Evolutionary conservation across 495 filamentous ascomycete genomes (phyloP).

Genomic region (Penicillium canescens): DNA sequence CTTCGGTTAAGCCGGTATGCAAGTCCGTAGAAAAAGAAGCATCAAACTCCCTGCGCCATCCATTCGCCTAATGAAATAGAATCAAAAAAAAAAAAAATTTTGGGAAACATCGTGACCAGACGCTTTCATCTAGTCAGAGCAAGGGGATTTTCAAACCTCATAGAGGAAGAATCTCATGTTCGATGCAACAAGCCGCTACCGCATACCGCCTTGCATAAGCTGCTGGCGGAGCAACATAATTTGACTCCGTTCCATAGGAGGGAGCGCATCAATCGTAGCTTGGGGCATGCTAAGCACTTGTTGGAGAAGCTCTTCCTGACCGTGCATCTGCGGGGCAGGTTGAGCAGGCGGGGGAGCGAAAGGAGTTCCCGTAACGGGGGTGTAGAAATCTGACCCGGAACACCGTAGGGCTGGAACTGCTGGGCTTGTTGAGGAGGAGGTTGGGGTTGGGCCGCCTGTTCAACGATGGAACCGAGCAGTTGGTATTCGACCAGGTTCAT

Average conservation of each 20-base stretch:
- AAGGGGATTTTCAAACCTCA: no score
- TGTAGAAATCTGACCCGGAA: constrained; percentile 50
- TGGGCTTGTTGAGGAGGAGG: constrained; percentile 32
- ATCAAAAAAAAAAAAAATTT: no score
- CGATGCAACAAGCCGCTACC: constrained; percentile 18
- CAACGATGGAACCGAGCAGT: constrained; percentile 57
- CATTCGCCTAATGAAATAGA: constrained; percentile 3
- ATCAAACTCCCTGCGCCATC: constrained; percentile 9
- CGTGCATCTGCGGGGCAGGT: constrained; percentile 46
- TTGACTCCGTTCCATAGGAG: constrained; percentile 70
- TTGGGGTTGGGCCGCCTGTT: constrained; percentile 49
- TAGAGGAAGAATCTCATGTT: no score
- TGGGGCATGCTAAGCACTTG: constrained; percentile 76
- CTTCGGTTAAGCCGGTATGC: neutral
- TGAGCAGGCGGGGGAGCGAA: constrained; percentile 49
- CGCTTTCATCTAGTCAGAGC: no score
- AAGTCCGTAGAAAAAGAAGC: constrained; percentile 3
- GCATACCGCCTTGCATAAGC: constrained; percentile 48
- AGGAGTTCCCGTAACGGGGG: constrained; percentile 58
- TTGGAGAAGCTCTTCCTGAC: constrained; percentile 67
- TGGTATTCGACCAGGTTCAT: constrained; percentile 85
- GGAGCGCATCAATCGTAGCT: constrained; percentile 71
- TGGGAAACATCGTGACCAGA: neutral
- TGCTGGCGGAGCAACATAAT: constrained; percentile 69
- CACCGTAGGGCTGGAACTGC: constrained; percentile 35